Conservation (phyloP, 2,329 filamentous ascomycete species). For the Rutstroemia sp. region DNA sequence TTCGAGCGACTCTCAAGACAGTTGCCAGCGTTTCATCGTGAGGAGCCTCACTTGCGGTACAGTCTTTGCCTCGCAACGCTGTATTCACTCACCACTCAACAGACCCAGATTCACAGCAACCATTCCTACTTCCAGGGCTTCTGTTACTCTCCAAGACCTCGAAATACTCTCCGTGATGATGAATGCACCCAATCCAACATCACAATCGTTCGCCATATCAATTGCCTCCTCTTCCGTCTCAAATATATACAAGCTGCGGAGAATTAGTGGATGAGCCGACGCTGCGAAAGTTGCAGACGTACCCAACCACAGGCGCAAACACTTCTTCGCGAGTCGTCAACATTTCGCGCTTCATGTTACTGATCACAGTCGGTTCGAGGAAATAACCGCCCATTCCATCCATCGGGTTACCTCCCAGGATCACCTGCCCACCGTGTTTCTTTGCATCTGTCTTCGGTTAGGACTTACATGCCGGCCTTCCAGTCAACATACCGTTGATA, state of each 20-base stretch:
- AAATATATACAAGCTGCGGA: slow-evolving; percentile 40
- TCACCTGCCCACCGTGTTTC: slow-evolving; percentile 46
- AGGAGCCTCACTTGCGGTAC: no score
- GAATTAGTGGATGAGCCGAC: not conserved
- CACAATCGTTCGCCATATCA: slow-evolving; percentile 65
- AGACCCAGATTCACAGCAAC: slow-evolving; percentile 70
- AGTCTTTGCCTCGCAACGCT: no score
- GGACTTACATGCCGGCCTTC: not conserved
- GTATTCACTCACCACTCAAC: not conserved
- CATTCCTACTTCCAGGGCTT: slow-evolving; percentile 74
- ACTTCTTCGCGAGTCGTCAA: slow-evolving; percentile 52
- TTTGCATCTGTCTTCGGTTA: slow-evolving; percentile 27
- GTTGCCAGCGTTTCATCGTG: no score
- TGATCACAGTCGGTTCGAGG: slow-evolving; percentile 77
- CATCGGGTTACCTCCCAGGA: not conserved
- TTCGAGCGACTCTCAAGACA: no score
- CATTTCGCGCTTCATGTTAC: slow-evolving; percentile 61
- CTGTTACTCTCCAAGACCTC: slow-evolving; percentile 57
- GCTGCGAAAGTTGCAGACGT: not conserved
- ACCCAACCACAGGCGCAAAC: slow-evolving; percentile 72
- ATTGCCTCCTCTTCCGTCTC: slow-evolving; percentile 80
- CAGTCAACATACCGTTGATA: slow-evolving; percentile 38
- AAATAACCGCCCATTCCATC: slow-evolving; percentile 32
- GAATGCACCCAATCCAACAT: slow-evolving; percentile 85
- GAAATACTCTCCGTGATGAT: slow-evolving; percentile 64